Percentiles rank a stretch among this genome's conserved stretches.
These are phyloP conservation scores for Fraxinus anomala DNA, from an alignment of 257 asterid species.

Conservation along the genomic window DNA sequence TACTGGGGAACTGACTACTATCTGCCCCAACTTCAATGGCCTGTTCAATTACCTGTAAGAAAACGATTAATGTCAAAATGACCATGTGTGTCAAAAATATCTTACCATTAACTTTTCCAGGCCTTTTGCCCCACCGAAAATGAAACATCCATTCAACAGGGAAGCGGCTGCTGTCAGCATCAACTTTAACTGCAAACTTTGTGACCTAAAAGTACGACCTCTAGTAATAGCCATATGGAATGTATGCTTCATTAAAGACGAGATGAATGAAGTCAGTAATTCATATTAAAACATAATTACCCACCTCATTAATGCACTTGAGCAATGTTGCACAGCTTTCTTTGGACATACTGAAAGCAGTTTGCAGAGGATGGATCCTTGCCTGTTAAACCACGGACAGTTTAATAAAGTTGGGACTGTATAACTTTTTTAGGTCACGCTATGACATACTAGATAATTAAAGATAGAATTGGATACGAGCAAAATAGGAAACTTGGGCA, in stretches of 20 bases:
- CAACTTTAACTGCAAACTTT: conserved; percentile 76
- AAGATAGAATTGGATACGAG: conserved; percentile 16
- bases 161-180: conserved; percentile 80
- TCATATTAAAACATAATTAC: conserved; percentile 16
- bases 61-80: conserved; percentile 47
- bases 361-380: conserved; percentile 83
- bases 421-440: neutral
- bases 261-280: conserved; percentile 18
- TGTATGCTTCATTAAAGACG: conserved; percentile 26
- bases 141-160: conserved; percentile 96
- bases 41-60: conserved; percentile 78
- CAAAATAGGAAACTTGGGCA: neutral
- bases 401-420: neutral
- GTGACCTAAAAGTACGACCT: conserved; percentile 71
- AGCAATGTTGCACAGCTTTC: conserved; percentile 68
- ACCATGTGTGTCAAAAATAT: conserved; percentile 29
- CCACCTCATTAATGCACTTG: conserved; percentile 85
- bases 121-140: conserved; percentile 94
- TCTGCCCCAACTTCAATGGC: conserved; percentile 94
- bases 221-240: conserved; percentile 45
- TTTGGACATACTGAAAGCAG: conserved; percentile 73
- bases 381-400: conserved; percentile 56
- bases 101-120: conserved; percentile 93
- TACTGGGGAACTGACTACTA: conserved; percentile 83
- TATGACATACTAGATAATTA: conserved; percentile 14